These are phyloP conservation scores for Cystobasidium slooffiae DNA, from an alignment of 1,284 basidiomycete species.

Conservation along the genomic window DNA sequence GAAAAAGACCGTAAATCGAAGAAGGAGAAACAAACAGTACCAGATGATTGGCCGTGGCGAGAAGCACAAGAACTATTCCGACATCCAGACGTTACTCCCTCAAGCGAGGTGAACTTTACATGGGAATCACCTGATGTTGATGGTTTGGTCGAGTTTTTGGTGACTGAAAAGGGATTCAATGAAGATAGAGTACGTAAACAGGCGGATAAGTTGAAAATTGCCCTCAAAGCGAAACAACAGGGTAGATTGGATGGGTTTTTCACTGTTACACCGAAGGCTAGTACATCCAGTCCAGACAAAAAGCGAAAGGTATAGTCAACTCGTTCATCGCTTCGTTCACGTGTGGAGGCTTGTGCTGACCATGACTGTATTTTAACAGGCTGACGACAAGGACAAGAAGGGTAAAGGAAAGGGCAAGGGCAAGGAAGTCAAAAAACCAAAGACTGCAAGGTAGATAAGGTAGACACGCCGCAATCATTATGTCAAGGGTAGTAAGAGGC, in stretches of 20 bases:
- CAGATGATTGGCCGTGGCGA: slow-evolving; percentile 95
- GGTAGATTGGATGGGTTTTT: slow-evolving; percentile 96
- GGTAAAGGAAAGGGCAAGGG: slow-evolving; percentile 39
- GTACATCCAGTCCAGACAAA: slow-evolving; percentile 35
- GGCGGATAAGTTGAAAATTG: slow-evolving; percentile 87
- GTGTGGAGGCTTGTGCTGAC: neutral
- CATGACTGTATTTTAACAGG: neutral
- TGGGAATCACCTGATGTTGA: slow-evolving; percentile 95
- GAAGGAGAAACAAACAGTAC: slow-evolving; percentile 57
- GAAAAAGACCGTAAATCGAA: slow-evolving; percentile 56
- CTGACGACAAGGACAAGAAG: slow-evolving; percentile 43
- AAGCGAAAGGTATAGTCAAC: slow-evolving; percentile 38
- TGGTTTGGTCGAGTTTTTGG: slow-evolving; percentile 91
- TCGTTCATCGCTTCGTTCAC: too few species aligned
- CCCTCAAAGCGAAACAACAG: slow-evolving; percentile 89
- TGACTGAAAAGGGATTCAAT: slow-evolving; percentile 94
- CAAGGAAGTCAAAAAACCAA: slow-evolving; percentile 37
- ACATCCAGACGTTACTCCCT: slow-evolving; percentile 84
- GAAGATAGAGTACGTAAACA: slow-evolving; percentile 96
- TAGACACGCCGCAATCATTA: too few species aligned
- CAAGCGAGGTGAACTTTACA: slow-evolving; percentile 86
- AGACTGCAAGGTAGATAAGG: slow-evolving; percentile 12
- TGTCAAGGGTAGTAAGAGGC: too few species aligned
- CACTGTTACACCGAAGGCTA: slow-evolving; percentile 67
- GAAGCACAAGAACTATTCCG: slow-evolving; percentile 89